Percentiles rank a stretch among this genome's conserved stretches.
Evolutionary conservation across 805 yeast genomes (phyloP).

Genomic region (Saturnispora gosingensis): DNA sequence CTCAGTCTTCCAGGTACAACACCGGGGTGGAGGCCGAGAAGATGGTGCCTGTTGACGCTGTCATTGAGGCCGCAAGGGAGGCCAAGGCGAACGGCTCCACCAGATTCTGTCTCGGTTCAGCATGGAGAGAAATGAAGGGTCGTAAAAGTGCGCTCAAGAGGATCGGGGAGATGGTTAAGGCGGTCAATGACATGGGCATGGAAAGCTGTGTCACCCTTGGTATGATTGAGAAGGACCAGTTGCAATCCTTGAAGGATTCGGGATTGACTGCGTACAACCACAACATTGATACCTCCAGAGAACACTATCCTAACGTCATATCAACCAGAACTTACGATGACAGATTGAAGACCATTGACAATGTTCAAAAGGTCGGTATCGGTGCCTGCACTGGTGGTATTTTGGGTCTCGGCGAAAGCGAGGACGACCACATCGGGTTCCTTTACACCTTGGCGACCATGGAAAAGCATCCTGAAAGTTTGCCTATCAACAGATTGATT

Average conservation of each 20-base stretch:
- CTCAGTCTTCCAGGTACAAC: conserved; percentile 60
- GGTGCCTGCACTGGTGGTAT: conserved; percentile 75
- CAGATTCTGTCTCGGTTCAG: conserved; percentile 79
- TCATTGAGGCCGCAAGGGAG: conserved; percentile 49
- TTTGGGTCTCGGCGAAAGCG: conserved; percentile 67
- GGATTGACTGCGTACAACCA: conserved; percentile 80
- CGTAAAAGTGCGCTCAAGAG: conserved; percentile 56
- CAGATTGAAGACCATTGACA: conserved; percentile 54
- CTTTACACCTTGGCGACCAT: conserved; percentile 57
- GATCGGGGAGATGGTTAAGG: conserved; percentile 55
- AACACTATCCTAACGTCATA: conserved; percentile 64
- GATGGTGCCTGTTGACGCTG: conserved; percentile 52
- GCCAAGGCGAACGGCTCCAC: conserved; percentile 69
- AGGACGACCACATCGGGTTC: conserved; percentile 61
- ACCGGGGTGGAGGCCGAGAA: conserved; percentile 69
- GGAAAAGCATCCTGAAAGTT: conserved; percentile 68
- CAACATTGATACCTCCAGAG: conserved; percentile 71
- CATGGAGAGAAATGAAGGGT: conserved; percentile 82
- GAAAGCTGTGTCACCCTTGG: conserved; percentile 79
- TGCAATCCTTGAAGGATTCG: conserved; percentile 46
- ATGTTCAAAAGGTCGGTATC: conserved; percentile 51
- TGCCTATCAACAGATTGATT: conserved; percentile 74
- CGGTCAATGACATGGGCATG: conserved; percentile 49
- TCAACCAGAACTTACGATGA: conserved; percentile 66
- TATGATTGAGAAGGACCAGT: conserved; percentile 63